Evolutionary conservation across 179 eudicot species (phyloP).

Genomic region (Pouteria campechiana): DNA sequence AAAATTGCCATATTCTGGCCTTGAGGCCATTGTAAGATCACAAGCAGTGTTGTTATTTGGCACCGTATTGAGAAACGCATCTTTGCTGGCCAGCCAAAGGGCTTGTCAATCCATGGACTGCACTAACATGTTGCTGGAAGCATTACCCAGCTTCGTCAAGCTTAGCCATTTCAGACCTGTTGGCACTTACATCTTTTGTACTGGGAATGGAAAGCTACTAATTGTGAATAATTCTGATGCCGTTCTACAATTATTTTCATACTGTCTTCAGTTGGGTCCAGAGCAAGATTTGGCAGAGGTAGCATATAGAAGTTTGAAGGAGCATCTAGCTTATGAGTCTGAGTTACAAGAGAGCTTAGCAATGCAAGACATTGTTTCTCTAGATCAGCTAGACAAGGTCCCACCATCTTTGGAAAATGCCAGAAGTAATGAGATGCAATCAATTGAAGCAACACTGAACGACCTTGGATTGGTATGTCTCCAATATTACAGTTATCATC

Average conservation of each 20-base stretch:
- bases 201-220: constrained; percentile 40
- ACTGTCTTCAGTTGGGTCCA: constrained; percentile 38
- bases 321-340: constrained; percentile 42
- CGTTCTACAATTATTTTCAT: constrained; percentile 55
- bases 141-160: constrained; percentile 33
- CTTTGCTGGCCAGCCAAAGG: constrained; percentile 41
- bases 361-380: constrained; percentile 33
- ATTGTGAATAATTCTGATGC: constrained; percentile 59
- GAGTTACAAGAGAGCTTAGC: constrained; percentile 34
- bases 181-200: constrained; percentile 57
- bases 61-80: constrained; percentile 41
- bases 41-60: constrained; percentile 22
- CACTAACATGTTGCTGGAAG: constrained; percentile 51
- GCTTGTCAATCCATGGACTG: constrained; percentile 68
- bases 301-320: constrained; percentile 34
- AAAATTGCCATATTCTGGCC: constrained; percentile 17
- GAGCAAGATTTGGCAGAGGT: constrained; percentile 34
- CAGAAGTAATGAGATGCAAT: constrained; percentile 9
- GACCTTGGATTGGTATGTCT: constrained; percentile 71
- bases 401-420: constrained; percentile 37
- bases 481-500: neutral
- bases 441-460: constrained; percentile 26
- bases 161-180: constrained; percentile 85
- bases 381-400: constrained; percentile 33
- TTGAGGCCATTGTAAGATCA: constrained; percentile 9